A percentile compares a stretch with the other conserved stretches of the same genome.
These are phyloP conservation scores for Coemansia sp. DNA, from an alignment of 192 early-diverging fungal species.

Conservation along the genomic window DNA sequence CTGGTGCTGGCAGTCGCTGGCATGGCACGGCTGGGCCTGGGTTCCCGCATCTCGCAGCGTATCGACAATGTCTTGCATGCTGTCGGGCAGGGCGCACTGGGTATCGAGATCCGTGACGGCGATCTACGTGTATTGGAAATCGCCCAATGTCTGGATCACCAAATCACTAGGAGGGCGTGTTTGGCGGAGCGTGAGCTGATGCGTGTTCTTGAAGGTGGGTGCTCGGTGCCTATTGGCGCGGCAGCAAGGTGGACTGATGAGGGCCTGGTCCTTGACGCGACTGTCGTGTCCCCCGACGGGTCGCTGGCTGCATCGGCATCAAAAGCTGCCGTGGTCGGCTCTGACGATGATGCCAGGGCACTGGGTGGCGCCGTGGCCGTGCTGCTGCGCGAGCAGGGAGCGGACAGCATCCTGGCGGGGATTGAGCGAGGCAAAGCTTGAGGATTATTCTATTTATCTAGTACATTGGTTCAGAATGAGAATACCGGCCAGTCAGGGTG, in stretches of 20 bases:
- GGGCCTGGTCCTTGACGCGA: conserved; percentile 47
- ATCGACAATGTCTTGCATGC: conserved; percentile 75
- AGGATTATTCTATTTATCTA: not conserved
- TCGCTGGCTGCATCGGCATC: conserved; percentile 48
- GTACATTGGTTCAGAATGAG: not conserved
- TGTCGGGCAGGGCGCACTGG: conserved; percentile 91
- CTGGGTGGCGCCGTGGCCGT: conserved; percentile 54
- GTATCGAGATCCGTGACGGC: conserved; percentile 71
- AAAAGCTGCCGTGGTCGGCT: not conserved
- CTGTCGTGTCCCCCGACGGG: conserved; percentile 81
- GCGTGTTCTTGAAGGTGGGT: conserved; percentile 89
- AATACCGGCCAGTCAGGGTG: conserved; percentile 37
- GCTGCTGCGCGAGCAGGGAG: conserved; percentile 55
- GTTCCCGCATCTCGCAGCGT: conserved; percentile 67
- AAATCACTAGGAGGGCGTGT: conserved; percentile 63
- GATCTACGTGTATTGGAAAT: conserved; percentile 56
- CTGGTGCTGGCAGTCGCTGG: conserved; percentile 88
- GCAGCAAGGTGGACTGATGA: conserved; percentile 52
- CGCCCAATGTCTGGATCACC: conserved; percentile 59
- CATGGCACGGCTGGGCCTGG: conserved; percentile 66
- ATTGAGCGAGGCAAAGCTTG: too few relatives aligned
- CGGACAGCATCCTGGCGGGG: conserved; percentile 52
- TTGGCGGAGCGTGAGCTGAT: conserved; percentile 83
- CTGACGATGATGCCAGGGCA: conserved; percentile 37
- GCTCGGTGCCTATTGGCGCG: conserved; percentile 92